Evolutionary conservation across 108 stramenopile genomes (phyloP), one percentile per base, ranked within the genome.

Genomic region (Cylindrotheca fusiformis): DNA sequence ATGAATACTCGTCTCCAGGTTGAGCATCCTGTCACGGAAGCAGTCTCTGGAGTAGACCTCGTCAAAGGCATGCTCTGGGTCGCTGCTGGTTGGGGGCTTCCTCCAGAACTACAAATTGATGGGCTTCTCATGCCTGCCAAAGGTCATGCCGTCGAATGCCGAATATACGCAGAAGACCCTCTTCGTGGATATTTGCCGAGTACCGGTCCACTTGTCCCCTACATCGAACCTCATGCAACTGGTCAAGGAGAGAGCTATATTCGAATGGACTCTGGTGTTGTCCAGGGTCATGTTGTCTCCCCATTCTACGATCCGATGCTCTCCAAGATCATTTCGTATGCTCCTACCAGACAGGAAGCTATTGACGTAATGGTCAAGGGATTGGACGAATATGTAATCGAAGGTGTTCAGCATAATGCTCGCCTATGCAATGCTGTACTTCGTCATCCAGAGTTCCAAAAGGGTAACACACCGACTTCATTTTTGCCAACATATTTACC

Each of bases 131-230:
- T 77, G 76, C 81, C 81, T 2, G 69, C 72, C 65, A 79, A 74
- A 4, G 90, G 88, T 10, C 84, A 88, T 52, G 80, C 92, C 22
- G 75, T 93, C 47, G 84, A 99, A 80, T 85, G 93, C 21, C 80
- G 98, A 49, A 89, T 99, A 30, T 99, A 99, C 72, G 98, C 98
- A 3, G 98, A 99, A 79, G 97, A 99, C 78, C 97, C 98, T 1
- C 58, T 95, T 24, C 78, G 97, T 14, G 91, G 89, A 54, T 99
- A 96, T 66, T 70, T 97, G 44, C 98, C 98, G 10, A 88, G 86
- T 56, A 96, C 94, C 5, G 90, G 92, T 24, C 88, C 86, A 1
- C 63, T 91, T 17, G 51, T 79, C 23, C 75, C 74, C 29, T 95
- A 90, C 73, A 58, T 55, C 8, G 90, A 91, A 61, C 90, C 89